A percentile compares a stretch with the other conserved stretches of the same genome.
phyloP scores from a whole-genome alignment of 352 stramenopile genomes.

The Globisporangium iwayamae region DNA sequence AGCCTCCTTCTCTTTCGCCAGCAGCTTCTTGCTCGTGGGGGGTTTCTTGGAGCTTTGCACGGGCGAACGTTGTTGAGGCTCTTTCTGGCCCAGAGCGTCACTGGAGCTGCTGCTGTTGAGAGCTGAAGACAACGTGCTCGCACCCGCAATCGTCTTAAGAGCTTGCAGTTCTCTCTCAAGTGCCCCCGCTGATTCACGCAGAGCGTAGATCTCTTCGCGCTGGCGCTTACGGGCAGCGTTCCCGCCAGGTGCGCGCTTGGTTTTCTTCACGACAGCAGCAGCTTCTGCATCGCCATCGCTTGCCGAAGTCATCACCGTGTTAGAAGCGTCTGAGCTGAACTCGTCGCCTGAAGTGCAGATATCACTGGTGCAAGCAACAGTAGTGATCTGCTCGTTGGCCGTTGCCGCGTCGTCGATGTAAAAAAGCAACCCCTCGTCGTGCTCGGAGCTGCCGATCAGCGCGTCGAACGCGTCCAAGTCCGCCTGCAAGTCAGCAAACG shows the following conservation, averaged over 20 bases:
- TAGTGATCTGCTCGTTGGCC: too few relatives aligned
- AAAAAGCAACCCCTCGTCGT: too few relatives aligned
- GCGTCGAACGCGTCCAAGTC: conserved; percentile 9
- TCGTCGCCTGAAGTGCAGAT: not conserved
- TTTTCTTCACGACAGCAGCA: not conserved
- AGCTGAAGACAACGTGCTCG: not conserved
- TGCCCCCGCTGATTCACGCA: not conserved
- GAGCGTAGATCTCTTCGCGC: conserved; percentile 8
- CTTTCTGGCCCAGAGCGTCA: not conserved
- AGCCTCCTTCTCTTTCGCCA: not conserved
- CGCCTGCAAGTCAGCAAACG: conserved; percentile 8
- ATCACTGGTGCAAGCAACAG: not conserved
- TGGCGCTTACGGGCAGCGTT: conserved; percentile 14
- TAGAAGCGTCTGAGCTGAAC: not conserved
- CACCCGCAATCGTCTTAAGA: not conserved
- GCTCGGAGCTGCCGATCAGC: not conserved
- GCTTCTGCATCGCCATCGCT: too few relatives aligned
- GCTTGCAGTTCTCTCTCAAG: conserved; percentile 7
- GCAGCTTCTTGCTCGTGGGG: not conserved
- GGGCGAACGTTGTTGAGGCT: not conserved
- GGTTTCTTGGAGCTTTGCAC: not conserved
- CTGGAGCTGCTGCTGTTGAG: not conserved
- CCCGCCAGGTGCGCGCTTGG: conserved; percentile 4
- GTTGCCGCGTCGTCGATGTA: too few relatives aligned
- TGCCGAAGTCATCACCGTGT: not conserved